A percentile compares a stretch with the other conserved stretches of the same genome.
Conservation (phyloP, 805 yeast genomes). For the Spathaspora passalidarum region DNA sequence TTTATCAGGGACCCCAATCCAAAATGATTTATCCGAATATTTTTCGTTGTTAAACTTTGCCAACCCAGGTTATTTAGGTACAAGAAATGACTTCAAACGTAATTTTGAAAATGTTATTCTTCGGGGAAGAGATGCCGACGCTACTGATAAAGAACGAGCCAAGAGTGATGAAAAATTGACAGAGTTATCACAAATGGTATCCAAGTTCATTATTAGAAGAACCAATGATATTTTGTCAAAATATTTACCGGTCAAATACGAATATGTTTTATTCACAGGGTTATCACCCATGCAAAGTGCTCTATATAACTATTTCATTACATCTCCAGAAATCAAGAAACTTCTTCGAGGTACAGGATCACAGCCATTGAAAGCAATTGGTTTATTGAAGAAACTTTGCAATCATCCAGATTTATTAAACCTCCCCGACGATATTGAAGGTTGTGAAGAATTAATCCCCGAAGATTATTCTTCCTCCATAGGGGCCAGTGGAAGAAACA, state of each 20-base stretch:
- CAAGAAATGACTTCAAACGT: conserved; percentile 78
- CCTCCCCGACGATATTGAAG: conserved; percentile 75
- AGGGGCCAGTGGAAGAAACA: conserved; percentile 47
- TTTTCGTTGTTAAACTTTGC: conserved; percentile 88
- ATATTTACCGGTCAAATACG: conserved; percentile 92
- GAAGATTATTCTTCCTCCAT: conserved; percentile 61
- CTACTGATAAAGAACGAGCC: conserved; percentile 72
- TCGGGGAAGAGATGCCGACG: conserved; percentile 84
- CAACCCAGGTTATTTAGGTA: conserved; percentile 88
- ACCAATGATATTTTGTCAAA: conserved; percentile 93
- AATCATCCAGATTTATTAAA: conserved; percentile 88
- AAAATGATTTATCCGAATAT: conserved; percentile 91
- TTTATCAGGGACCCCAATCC: conserved; percentile 94
- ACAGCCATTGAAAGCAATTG: conserved; percentile 89
- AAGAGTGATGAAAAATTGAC: conserved; percentile 66
- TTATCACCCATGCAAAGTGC: conserved; percentile 72
- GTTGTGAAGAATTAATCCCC: conserved; percentile 64
- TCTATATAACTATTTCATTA: conserved; percentile 70
- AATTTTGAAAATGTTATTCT: conserved; percentile 80
- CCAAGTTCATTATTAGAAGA: conserved; percentile 87
- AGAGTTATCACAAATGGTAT: conserved; percentile 73
- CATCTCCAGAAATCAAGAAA: conserved; percentile 72
- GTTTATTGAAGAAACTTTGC: conserved; percentile 82
- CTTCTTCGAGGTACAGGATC: conserved; percentile 66
- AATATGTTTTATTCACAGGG: conserved; percentile 91